Evolutionary conservation across 1,284 basidiomycete genomes (phyloP).

Genomic region (Thecaphora thlaspeos): DNA sequence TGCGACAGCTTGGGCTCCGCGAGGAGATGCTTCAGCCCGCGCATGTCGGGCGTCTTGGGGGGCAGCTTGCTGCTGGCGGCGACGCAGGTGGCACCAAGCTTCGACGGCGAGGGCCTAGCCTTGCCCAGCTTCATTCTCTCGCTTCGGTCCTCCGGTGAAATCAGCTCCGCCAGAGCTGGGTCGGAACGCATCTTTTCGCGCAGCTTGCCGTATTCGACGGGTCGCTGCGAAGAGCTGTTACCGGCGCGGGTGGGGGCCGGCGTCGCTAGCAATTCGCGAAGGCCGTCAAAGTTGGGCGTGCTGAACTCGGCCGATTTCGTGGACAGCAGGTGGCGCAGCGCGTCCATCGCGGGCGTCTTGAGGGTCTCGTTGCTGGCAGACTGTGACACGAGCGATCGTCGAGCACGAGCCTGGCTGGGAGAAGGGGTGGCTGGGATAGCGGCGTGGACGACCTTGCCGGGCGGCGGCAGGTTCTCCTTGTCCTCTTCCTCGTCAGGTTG

Average conservation of each 20-base stretch:
- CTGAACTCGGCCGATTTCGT: conserved; percentile 8
- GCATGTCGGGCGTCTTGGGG: conserved; percentile 13
- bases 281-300: conserved; percentile 21
- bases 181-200: conserved; percentile 25
- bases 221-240: not conserved
- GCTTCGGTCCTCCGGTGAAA: conserved; percentile 9
- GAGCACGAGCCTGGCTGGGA: not conserved
- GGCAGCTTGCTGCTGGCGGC: too few species aligned
- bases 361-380: not conserved
- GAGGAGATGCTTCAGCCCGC: not conserved
- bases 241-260: not conserved
- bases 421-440: not conserved
- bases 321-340: conserved; percentile 22
- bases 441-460: not conserved
- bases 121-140: conserved; percentile 12
- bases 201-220: conserved; percentile 18
- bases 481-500: conserved; percentile 9
- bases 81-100: conserved; percentile 3
- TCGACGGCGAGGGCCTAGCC: conserved; percentile 5
- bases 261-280: conserved; percentile 8
- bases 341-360: conserved; percentile 19
- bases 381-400: not conserved
- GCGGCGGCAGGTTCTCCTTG: conserved; percentile 7
- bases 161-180: conserved; percentile 13
- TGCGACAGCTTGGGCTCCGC: not conserved